These are phyloP conservation scores for Hypholoma fasciculare DNA, from an alignment of 768 basidiomycete species.

Conservation along the genomic window DNA sequence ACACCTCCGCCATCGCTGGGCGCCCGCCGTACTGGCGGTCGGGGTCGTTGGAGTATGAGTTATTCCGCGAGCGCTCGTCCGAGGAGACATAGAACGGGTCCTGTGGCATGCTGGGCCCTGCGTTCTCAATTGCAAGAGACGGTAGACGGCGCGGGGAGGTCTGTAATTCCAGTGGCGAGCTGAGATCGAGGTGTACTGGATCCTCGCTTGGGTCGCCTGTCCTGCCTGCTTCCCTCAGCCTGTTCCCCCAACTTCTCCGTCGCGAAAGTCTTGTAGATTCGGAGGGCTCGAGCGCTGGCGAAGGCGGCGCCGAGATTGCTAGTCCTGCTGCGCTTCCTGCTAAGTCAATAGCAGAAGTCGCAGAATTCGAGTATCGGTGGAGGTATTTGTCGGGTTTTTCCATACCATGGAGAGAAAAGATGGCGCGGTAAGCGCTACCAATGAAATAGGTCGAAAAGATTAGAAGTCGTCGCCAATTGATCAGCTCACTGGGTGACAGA, in stretches of 20 bases:
- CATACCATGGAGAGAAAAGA: conserved; percentile 27
- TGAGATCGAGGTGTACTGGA: conserved; percentile 35
- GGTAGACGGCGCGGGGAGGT: conserved; percentile 22
- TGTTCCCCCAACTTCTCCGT: conserved; percentile 61
- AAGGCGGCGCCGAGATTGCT: conserved; percentile 49
- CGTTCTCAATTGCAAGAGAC: conserved; percentile 1
- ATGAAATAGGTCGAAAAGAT: neutral
- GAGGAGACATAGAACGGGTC: conserved; percentile 49
- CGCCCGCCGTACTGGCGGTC: conserved; percentile 30
- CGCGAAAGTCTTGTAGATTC: conserved; percentile 39
- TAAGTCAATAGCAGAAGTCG: conserved; percentile 60
- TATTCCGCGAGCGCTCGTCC: conserved; percentile 30
- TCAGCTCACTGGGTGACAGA: neutral
- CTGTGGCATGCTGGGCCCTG: conserved; percentile 7
- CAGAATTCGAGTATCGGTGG: conserved; percentile 34
- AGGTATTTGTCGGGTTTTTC: conserved; percentile 33
- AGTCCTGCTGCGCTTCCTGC: conserved; percentile 20
- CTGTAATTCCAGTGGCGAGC: conserved; percentile 5
- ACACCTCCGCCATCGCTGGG: conserved; percentile 30
- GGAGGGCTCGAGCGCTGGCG: conserved; percentile 58
- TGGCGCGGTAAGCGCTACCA: conserved; percentile 19
- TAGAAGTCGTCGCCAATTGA: neutral
- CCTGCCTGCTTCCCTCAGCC: conserved; percentile 15
- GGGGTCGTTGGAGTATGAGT: conserved; percentile 31
- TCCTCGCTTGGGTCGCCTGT: conserved; percentile 25